These are phyloP conservation scores for Ambrosiella xylebori DNA, from an alignment of 2,329 filamentous ascomycete genomes.

Conservation along the genomic window DNA sequence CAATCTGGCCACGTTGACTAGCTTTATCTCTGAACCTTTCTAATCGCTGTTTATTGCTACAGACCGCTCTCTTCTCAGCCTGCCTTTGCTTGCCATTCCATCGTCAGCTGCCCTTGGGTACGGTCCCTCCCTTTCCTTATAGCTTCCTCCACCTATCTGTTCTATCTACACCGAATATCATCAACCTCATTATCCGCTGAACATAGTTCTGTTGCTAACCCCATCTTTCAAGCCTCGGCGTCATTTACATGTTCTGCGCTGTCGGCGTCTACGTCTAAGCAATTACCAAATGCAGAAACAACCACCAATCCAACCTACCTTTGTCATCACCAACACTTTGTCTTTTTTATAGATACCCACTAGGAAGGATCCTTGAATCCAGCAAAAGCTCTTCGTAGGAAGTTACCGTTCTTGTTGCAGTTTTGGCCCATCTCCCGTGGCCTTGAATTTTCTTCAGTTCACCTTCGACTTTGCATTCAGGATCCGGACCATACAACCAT, in stretches of 20 bases:
- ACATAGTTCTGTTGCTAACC: conserved; percentile 1
- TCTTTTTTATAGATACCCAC: background rate
- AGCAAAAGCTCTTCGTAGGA: conserved; percentile 15
- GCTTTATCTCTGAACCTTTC: background rate
- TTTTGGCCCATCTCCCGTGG: background rate
- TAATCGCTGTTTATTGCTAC: background rate
- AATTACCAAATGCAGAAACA: background rate
- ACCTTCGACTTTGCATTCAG: conserved; percentile 14
- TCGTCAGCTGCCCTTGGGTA: conserved; percentile 85
- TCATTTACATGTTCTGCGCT: conserved; percentile 97
- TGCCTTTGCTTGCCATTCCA: conserved; percentile 64
- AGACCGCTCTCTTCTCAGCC: conserved; percentile 69
- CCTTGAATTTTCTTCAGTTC: conserved; percentile 15
- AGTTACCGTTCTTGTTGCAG: conserved; percentile 11
- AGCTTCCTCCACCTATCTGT: background rate
- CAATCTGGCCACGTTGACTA: background rate
- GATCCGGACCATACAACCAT: conserved; percentile 9
- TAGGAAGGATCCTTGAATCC: conserved; percentile 15
- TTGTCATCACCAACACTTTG: conserved; percentile 18
- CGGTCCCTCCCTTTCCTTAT: conserved; percentile 19
- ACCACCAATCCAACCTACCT: background rate
- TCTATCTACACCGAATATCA: background rate
- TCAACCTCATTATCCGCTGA: background rate
- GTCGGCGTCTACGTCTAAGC: conserved; percentile 86
- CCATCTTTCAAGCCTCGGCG: conserved; percentile 50